phyloP scores from a whole-genome alignment of 2,329 filamentous ascomycete species.

The Trichoderma semiorbis region DNA sequence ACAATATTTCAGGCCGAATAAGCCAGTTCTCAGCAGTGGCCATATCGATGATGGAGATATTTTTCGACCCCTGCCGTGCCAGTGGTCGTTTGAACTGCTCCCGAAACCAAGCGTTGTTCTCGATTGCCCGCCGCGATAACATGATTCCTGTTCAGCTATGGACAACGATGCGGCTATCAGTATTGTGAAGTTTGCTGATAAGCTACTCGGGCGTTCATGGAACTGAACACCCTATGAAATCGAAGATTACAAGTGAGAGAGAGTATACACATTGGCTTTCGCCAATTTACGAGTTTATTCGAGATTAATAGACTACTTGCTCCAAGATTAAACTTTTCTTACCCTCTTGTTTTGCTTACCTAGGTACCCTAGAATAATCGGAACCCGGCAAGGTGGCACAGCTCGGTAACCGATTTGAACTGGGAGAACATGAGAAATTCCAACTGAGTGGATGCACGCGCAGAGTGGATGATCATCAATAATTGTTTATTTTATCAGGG shows the following conservation, averaged over 20 bases:
- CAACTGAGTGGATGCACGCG: too few relatives aligned
- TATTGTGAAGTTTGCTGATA: not conserved
- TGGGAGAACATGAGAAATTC: not conserved
- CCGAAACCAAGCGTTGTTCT: constrained; percentile 15
- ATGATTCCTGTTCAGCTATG: not conserved
- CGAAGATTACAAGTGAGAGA: not conserved
- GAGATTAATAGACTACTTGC: not conserved
- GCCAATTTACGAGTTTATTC: not conserved
- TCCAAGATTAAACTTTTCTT: too few relatives aligned
- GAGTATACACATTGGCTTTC: not conserved
- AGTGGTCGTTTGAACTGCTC: constrained; percentile 12
- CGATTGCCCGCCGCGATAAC: constrained; percentile 7
- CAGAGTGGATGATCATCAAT: not conserved
- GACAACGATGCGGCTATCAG: not conserved
- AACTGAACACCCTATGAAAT: not conserved
- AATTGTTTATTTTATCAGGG: not conserved
- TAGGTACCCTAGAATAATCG: not conserved
- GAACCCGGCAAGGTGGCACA: not conserved
- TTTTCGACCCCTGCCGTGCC: not conserved
- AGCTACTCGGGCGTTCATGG: not conserved
- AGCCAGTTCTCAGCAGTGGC: constrained; percentile 17
- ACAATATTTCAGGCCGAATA: constrained; percentile 6
- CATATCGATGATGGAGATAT: not conserved
- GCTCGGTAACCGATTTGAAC: not conserved
- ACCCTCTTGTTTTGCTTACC: not conserved